phyloP scores from a whole-genome alignment of 1,284 basidiomycete genomes.

The Pseudozyma thailandica region DNA sequence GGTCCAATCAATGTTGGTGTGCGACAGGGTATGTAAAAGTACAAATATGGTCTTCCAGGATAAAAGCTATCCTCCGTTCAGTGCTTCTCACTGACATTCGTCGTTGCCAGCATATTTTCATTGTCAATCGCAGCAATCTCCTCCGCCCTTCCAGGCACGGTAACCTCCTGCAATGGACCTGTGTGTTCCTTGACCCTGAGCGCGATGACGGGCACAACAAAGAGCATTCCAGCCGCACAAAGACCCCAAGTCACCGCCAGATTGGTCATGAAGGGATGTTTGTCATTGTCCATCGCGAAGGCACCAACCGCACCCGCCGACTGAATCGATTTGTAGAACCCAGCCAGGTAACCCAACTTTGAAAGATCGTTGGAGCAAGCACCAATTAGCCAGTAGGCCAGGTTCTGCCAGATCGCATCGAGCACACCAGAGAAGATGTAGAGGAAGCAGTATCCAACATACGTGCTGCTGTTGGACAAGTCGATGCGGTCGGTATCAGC shows the following conservation, averaged over 20 bases:
- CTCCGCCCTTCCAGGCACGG: conserved; percentile 53
- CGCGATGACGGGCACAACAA: conserved; percentile 52
- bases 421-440: conserved; percentile 60
- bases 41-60: background rate
- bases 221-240: conserved; percentile 52
- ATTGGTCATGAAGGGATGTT: conserved; percentile 56
- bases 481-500: conserved; percentile 41
- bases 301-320: conserved; percentile 57
- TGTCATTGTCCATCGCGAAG: conserved; percentile 53
- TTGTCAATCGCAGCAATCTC: conserved; percentile 36
- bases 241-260: conserved; percentile 59
- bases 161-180: conserved; percentile 44
- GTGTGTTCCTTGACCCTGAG: conserved; percentile 55
- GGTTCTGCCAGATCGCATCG: conserved; percentile 53
- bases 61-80: background rate
- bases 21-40: background rate
- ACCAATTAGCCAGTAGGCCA: conserved; percentile 58
- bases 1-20: too few species aligned
- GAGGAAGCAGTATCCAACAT: conserved; percentile 53
- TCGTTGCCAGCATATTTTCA: conserved; percentile 9
- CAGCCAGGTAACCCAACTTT: conserved; percentile 60
- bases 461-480: conserved; percentile 34
- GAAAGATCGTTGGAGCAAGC: conserved; percentile 58
- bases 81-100: conserved; percentile 22
- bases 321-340: conserved; percentile 61